Conservation (phyloP, 495 filamentous ascomycete species). For the Hyphodiscus hymeniophilus region DNA sequence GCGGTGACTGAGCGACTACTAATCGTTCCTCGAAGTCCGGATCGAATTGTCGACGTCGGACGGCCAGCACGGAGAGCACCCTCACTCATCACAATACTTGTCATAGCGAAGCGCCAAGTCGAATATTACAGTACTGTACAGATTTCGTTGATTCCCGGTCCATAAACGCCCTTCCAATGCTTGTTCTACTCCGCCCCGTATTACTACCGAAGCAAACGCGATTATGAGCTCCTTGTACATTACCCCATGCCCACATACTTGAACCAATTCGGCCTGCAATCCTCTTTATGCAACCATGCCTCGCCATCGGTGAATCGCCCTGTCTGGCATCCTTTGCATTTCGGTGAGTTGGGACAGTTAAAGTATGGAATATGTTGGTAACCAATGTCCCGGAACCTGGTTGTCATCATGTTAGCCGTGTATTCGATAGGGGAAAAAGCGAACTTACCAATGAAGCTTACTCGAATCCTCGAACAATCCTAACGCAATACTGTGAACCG, state of each 20-base stretch:
- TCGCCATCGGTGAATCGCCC: conserved; percentile 87
- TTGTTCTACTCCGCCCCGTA: conserved; percentile 6
- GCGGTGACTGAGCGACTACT: too few species aligned
- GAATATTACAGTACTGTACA: background rate
- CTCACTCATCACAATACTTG: too few species aligned
- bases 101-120: background rate
- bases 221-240: conserved; percentile 1
- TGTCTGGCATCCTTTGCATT: conserved; percentile 81
- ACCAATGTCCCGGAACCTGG: conserved; percentile 97
- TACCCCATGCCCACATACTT: conserved; percentile 81
- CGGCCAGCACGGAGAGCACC: too few species aligned
- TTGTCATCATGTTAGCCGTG: conserved; percentile 4
- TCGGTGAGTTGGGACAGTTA: conserved; percentile 95
- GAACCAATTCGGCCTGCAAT: conserved; percentile 96
- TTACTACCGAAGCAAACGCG: conserved; percentile 6
- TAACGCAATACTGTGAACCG: conserved; percentile 92
- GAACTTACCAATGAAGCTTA: conserved; percentile 85
- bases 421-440: conserved; percentile 6
- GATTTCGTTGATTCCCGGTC: background rate
- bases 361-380: conserved; percentile 98
- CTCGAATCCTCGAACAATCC: conserved; percentile 85
- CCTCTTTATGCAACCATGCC: conserved; percentile 73
- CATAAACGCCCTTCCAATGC: background rate
- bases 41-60: too few species aligned
- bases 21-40: too few species aligned